phyloP scores from a whole-genome alignment of 2,329 filamentous ascomycete species.

The Nemania diffusa region DNA sequence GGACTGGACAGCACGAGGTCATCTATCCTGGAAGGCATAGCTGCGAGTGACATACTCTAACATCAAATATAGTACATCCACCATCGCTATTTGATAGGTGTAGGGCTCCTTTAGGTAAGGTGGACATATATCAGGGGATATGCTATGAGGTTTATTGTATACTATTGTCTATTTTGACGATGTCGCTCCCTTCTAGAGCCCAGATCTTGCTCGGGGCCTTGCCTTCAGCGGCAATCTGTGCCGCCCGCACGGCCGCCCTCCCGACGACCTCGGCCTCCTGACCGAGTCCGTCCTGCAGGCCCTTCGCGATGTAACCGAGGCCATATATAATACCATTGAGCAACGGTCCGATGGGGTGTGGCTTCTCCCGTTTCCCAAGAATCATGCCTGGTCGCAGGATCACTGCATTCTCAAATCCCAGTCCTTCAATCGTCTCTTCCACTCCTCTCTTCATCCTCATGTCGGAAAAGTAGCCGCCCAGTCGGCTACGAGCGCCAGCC shows the following conservation, averaged over 20 bases:
- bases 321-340: conserved; percentile 9
- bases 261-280: conserved; percentile 11
- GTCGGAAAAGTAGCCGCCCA: not conserved
- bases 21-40: no score
- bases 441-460: conserved; percentile 12
- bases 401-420: not conserved
- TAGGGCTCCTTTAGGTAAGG: no score
- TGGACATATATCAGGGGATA: no score
- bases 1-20: no score
- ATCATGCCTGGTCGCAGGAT: conserved; percentile 16
- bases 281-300: not conserved
- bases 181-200: not conserved
- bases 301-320: not conserved
- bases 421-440: conserved; percentile 3
- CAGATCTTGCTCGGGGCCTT: not conserved
- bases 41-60: no score
- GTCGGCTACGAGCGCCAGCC: not conserved
- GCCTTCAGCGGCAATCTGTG: conserved; percentile 8
- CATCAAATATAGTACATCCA: no score
- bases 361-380: conserved; percentile 8
- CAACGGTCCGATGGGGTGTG: conserved; percentile 2
- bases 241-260: conserved; percentile 8
- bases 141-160: no score
- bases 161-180: not conserved
- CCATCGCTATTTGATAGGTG: no score